These are phyloP conservation scores for Pseudogymnoascus sp. DNA, from an alignment of 2,329 filamentous ascomycete genomes.

Conservation along the genomic window DNA sequence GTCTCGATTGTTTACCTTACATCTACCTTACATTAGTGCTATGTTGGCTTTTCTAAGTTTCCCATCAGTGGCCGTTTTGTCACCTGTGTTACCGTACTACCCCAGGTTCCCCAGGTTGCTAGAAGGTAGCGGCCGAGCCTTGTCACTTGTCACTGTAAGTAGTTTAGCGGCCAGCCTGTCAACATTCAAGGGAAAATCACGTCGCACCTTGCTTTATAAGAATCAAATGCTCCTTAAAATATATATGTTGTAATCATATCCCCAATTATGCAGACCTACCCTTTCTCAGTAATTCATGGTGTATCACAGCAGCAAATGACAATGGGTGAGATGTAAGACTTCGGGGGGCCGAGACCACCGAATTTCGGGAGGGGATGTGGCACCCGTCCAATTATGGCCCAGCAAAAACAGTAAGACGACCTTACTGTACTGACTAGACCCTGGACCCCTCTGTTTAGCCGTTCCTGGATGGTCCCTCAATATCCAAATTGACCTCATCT, in stretches of 20 bases:
- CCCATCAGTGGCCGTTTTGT: background rate
- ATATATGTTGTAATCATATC: background rate
- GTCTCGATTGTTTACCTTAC: background rate
- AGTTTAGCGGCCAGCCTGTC: background rate
- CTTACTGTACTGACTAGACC: slow-evolving; percentile 7
- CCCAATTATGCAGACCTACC: background rate
- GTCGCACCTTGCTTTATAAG: background rate
- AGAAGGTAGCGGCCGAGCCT: slow-evolving; percentile 5
- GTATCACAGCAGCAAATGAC: background rate
- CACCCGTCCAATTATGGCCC: background rate
- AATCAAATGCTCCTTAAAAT: background rate
- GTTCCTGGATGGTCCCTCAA: slow-evolving; percentile 7
- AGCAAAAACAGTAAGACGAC: background rate
- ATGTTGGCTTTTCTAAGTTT: background rate
- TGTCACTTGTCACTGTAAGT: slow-evolving; percentile 9
- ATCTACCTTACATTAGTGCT: background rate
- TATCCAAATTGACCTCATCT: background rate
- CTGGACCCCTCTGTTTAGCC: slow-evolving; percentile 5
- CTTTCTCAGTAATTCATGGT: background rate
- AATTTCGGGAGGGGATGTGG: background rate
- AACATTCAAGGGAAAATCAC: background rate
- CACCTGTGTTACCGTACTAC: background rate
- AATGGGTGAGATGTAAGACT: background rate
- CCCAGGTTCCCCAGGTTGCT: slow-evolving; percentile 4
- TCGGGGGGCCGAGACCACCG: background rate